Base-by-base conservation (phyloP, 2,329 filamentous ascomycete species). In the Paraphaeosphaeria sporulosa region DNA sequence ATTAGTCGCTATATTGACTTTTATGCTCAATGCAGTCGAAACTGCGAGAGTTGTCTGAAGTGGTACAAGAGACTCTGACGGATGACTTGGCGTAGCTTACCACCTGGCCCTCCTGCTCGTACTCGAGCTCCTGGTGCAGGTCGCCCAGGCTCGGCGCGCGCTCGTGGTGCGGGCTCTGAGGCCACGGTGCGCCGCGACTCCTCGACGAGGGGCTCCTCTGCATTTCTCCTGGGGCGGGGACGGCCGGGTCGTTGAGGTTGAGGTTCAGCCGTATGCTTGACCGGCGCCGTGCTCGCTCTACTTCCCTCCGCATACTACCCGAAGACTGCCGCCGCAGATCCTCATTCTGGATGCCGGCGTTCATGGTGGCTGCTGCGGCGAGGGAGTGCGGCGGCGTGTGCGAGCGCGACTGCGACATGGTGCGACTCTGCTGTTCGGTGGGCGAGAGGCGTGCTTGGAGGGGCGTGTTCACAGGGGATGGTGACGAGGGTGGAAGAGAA, bases 61-160 rank as follows among this genome's bases (percentile, higher is more conserved):
- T 27, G 44, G 12, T 21, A n/a, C 44, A 6, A 30, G 23, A 47
- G 23, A 17, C 38, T 40, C 4, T 4, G 7, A 8, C 7, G 13
- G 8, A 17, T 27, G 44, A 27, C 23, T 4, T 13, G 44, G 23
- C 27, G 19, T 21, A 6, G 78, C 86, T 53, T 80, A 90, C 88
- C 64, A 93, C 90, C 78, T 93, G 90, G 25, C 87, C 89, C 72
- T 93, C 90, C 74, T 93, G 90, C 78, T 93, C 90, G 55, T 88
- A 90, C 76, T 93, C 90, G 1, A 93, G 82, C 77, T 93, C 89
- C 73, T 93, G 90, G 67, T 93, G 90, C 44, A 93, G 85, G 76
- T 93, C 90, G 19, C 90, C 90, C 63, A 93, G 77, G 72, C 90
- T 93, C 2, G 90, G 90, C 0, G 89, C 80, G 51, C 90, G 84